Evolutionary conservation across 495 filamentous ascomycete species (phyloP).

Genomic region (Chlorociboria aeruginascens): DNA sequence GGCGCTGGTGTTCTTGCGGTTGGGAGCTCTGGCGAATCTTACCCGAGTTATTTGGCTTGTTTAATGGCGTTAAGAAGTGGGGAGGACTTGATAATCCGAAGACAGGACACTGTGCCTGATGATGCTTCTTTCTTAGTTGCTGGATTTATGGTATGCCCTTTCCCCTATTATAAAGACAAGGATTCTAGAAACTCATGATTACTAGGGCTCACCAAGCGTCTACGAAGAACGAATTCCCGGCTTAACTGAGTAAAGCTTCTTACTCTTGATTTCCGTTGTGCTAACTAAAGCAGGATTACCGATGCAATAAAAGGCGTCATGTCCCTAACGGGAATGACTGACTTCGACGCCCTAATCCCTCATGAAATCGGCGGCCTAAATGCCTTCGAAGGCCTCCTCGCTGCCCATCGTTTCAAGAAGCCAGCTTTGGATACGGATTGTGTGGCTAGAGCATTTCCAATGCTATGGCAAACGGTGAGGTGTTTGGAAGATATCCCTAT

Average conservation of each 20-base stretch:
- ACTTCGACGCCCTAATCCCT: slow-evolving; percentile 27
- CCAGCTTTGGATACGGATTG: slow-evolving; percentile 39
- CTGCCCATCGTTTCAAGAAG: slow-evolving; percentile 35
- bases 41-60: slow-evolving; percentile 31
- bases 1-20: slow-evolving; percentile 53
- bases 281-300: slow-evolving; percentile 4
- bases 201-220: slow-evolving; percentile 37
- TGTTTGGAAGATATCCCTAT: slow-evolving; percentile 28
- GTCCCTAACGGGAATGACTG: slow-evolving; percentile 1
- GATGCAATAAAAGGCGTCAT: slow-evolving; percentile 19
- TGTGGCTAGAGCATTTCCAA: slow-evolving; percentile 45
- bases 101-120: slow-evolving; percentile 32
- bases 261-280: background rate
- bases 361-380: slow-evolving; percentile 46
- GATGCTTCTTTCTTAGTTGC: slow-evolving; percentile 33
- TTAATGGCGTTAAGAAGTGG: slow-evolving; percentile 34
- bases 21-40: slow-evolving; percentile 46
- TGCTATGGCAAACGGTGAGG: slow-evolving; percentile 42
- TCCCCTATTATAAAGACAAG: slow-evolving; percentile 23
- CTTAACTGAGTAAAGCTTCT: slow-evolving; percentile 36
- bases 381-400: slow-evolving; percentile 39
- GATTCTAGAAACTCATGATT: slow-evolving; percentile 26
- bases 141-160: slow-evolving; percentile 32
- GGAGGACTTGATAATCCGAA: slow-evolving; percentile 34
- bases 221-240: slow-evolving; percentile 39